Evolutionary conservation across 2,329 filamentous ascomycete genomes (phyloP).

Genomic region (Colletotrichum destructivum): DNA sequence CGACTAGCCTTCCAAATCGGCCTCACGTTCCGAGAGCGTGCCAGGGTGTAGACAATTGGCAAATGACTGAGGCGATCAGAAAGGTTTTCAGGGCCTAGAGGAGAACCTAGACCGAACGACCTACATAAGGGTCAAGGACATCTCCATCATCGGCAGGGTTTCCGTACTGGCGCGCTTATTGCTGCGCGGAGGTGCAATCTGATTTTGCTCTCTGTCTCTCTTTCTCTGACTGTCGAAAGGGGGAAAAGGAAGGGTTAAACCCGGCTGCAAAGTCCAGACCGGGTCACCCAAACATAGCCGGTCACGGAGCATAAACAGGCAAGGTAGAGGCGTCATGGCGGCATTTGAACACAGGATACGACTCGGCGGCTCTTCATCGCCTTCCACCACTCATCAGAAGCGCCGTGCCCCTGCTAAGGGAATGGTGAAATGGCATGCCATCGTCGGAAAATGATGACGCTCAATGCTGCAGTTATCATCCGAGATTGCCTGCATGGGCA

Average conservation of each 20-base stretch:
- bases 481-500: constrained; percentile 46
- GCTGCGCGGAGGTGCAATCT: constrained; percentile 12
- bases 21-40: constrained; percentile 29
- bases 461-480: constrained; percentile 39
- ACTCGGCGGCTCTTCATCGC: constrained; percentile 2
- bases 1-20: constrained; percentile 37
- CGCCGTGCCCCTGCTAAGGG: not conserved
- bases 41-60: constrained; percentile 11
- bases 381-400: not conserved
- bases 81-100: constrained; percentile 16
- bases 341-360: not conserved
- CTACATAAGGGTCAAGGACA: constrained; percentile 21
- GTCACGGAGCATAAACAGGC: not conserved
- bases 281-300: constrained; percentile 13
- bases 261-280: constrained; percentile 26
- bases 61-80: constrained; percentile 17
- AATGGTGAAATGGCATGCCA: not conserved
- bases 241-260: constrained; percentile 11
- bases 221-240: no score
- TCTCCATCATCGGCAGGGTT: constrained; percentile 11
- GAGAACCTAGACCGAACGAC: constrained; percentile 17
- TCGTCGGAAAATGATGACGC: constrained; percentile 21
- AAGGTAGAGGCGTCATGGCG: not conserved
- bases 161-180: constrained; percentile 27
- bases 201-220: constrained; percentile 17